Conservation (phyloP, 2,329 filamentous ascomycete species). For the Ceratocystis harringtonii region DNA sequence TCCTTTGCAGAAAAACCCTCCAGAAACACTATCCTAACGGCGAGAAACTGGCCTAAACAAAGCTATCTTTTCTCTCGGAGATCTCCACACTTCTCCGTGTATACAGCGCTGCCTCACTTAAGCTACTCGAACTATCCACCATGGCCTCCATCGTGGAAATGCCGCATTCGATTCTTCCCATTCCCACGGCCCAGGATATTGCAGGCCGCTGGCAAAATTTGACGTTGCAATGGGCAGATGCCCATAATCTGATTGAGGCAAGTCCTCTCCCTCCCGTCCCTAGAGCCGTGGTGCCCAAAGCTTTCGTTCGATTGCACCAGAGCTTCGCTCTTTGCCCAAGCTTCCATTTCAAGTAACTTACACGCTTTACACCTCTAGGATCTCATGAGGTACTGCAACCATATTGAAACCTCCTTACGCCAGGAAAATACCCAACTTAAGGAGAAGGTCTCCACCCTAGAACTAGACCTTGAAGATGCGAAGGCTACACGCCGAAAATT, state of each 20-base stretch:
- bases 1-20: no score
- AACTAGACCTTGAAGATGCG: conserved; percentile 8
- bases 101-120: no score
- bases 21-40: no score
- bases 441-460: conserved; percentile 18
- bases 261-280: neutral
- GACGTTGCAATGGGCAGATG: neutral
- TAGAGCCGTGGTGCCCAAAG: neutral
- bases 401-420: conserved; percentile 29
- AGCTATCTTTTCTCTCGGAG: no score
- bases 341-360: neutral
- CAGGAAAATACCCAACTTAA: conserved; percentile 31
- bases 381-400: conserved; percentile 32
- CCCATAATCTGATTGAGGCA: conserved; percentile 8
- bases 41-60: no score
- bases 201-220: conserved; percentile 1
- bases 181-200: conserved; percentile 6
- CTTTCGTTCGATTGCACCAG: neutral
- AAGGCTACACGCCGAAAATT: conserved; percentile 19
- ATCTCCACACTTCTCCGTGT: no score
- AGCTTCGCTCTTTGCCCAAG: neutral
- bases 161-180: neutral
- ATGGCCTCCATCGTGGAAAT: neutral
- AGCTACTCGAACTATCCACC: neutral
- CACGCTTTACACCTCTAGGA: conserved; percentile 26